phyloP scores from a whole-genome alignment of 129 eudicot genomes.

The Chrysanthemum lavandulifolium region DNA sequence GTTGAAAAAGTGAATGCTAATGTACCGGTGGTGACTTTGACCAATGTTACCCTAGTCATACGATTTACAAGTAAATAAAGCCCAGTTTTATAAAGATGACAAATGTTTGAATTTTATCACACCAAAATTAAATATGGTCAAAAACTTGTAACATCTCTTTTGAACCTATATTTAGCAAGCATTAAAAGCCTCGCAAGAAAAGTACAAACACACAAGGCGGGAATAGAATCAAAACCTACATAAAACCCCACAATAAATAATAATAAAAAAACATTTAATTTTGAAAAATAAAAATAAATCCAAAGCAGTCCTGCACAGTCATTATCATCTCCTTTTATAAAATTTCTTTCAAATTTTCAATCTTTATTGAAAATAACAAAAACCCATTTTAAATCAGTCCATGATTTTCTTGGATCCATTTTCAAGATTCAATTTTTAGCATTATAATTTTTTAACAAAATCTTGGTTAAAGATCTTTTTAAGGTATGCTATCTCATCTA shows the following conservation, averaged over 20 bases:
- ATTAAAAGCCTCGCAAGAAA: conserved; percentile 19
- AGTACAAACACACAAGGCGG: conserved; percentile 54
- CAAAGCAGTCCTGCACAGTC: conserved; percentile 26
- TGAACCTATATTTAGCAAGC: neutral
- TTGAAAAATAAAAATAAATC: conserved; percentile 23
- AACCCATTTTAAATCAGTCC: conserved; percentile 19
- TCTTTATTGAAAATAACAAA: conserved; percentile 1
- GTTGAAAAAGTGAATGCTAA: too few relatives aligned
- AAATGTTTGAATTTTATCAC: neutral
- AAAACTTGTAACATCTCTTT: neutral
- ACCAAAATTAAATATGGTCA: neutral
- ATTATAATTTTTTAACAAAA: conserved; percentile 4
- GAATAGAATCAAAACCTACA: conserved; percentile 43
- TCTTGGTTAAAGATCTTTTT: conserved; percentile 24
- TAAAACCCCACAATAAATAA: conserved; percentile 7
- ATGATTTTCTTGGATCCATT: conserved; percentile 23
- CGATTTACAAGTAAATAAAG: too few relatives aligned
- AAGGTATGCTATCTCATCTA: conserved; percentile 33
- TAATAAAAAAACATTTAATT: conserved; percentile 5
- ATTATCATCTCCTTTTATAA: conserved; percentile 13
- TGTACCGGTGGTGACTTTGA: too few relatives aligned
- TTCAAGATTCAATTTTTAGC: conserved; percentile 10
- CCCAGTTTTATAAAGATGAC: too few relatives aligned
- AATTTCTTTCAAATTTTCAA: neutral
- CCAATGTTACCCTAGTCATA: too few relatives aligned